phyloP scores from a whole-genome alignment of 345 rosid genomes.

The Euphorbia peplus region DNA sequence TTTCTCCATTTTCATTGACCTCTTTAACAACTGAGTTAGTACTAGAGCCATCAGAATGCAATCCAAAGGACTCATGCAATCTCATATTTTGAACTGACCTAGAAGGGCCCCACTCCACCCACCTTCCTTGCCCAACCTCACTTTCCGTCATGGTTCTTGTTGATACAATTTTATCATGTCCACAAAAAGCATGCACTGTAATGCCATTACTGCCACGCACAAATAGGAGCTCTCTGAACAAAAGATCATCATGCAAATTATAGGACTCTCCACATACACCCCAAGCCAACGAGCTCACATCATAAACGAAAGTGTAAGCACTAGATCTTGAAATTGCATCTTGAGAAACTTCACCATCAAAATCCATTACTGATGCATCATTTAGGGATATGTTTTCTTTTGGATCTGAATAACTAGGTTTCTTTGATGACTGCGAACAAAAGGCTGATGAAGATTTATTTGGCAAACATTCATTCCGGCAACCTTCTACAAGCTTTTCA shows the following conservation, averaged over 20 bases:
- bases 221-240: slow-evolving; percentile 75
- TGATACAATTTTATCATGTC: slow-evolving; percentile 32
- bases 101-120: slow-evolving; percentile 93
- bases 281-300: slow-evolving; percentile 87
- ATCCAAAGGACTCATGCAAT: slow-evolving; percentile 24
- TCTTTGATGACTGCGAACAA: slow-evolving; percentile 6
- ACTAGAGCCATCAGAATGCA: slow-evolving; percentile 30
- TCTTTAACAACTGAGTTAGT: slow-evolving; percentile 21
- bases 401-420: slow-evolving; percentile 42
- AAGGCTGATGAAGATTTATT: slow-evolving; percentile 35
- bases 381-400: slow-evolving; percentile 40
- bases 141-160: slow-evolving; percentile 30
- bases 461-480: slow-evolving; percentile 28
- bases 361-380: slow-evolving; percentile 51
- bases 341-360: slow-evolving; percentile 40
- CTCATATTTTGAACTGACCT: slow-evolving; percentile 20
- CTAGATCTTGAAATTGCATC: slow-evolving; percentile 31
- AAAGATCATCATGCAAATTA: slow-evolving; percentile 54
- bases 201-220: slow-evolving; percentile 62
- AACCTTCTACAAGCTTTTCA: slow-evolving; percentile 29
- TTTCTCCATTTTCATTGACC: slow-evolving; percentile 25
- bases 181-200: slow-evolving; percentile 80
- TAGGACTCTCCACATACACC: slow-evolving; percentile 76
- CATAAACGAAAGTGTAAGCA: slow-evolving; percentile 52
- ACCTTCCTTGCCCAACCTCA: slow-evolving; percentile 59